Evolutionary conservation across 78 protist genomes (phyloP), one percentile per base, ranked within the genome.

Genomic region (Cavenderia fasciculata): DNA sequence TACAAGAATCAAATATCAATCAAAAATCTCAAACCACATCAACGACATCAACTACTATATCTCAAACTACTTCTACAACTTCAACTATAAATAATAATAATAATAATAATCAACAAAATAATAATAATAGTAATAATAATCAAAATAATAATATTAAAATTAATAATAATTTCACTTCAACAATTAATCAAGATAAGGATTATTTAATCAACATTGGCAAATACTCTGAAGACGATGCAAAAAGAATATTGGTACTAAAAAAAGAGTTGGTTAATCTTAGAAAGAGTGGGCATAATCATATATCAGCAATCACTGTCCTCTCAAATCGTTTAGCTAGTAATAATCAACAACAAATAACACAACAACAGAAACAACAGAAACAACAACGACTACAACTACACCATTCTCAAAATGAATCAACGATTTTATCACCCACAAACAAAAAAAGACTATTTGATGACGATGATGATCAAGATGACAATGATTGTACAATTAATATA

Each of bases 371-470:
- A 29, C 12, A 25, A 27, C 14, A 57, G 12, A 6, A 25, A 59
- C 31, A 59, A 59, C 31, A 33, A 29, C 31, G 5, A 4, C 31
- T 33, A 33, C 27, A 59, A 33, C 16, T 33, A 59, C 27, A 61
- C 14, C 25, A 59, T 2, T 19, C 38, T 63, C 38, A 63, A 63
- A 63, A 63, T 63, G 33, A 49, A 38, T 38, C 11, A 46, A 11
- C 51, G 51, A 46, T 14, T 14, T 46, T 14, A 46, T 14, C 11
- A 46, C 7, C 11, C 7, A 46, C 11, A 46, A 46, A 19, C n/a
- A n/a, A 38, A 63, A 63, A 63, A 63, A 63, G 72, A 63, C n/a
- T 21, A 23, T 38, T 63, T 21, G 65, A 74, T 74, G 70, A 74
- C 18, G 21, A 7, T 34, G 34, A 74, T 21, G 23, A 19, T 34